Evolutionary conservation across 495 filamentous ascomycete species (phyloP).

Genomic region (Symbiotaphrina buchneri): DNA sequence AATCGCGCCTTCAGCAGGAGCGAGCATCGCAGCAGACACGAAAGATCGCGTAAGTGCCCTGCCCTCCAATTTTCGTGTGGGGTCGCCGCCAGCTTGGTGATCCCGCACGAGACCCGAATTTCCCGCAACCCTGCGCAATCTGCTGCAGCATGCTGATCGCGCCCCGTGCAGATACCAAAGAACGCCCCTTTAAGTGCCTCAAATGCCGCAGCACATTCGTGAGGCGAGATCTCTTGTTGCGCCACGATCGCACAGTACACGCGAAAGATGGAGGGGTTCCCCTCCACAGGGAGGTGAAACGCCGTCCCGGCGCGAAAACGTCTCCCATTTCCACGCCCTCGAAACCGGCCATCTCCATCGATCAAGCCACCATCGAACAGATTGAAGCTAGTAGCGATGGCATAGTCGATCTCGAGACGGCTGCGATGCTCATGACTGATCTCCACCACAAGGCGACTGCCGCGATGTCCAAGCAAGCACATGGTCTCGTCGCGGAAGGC

Average conservation of each 20-base stretch:
- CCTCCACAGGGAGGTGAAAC: constrained; percentile 83
- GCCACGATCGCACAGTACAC: constrained; percentile 95
- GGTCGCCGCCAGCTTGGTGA: neutral
- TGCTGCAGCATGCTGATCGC: too few relatives aligned
- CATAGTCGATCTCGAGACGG: constrained; percentile 92
- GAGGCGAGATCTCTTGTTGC: constrained; percentile 81
- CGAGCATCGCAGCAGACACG: constrained; percentile 91
- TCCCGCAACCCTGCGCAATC: too few relatives aligned
- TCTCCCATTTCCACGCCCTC: constrained; percentile 40
- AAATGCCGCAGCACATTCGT: constrained; percentile 99
- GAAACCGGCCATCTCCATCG: constrained; percentile 66
- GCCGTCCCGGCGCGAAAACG: constrained; percentile 49
- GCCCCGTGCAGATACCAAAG: constrained; percentile 64
- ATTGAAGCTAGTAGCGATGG: constrained; percentile 87
- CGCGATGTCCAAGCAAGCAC: constrained; percentile 50
- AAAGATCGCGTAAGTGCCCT: constrained; percentile 77
- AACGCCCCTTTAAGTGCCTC: constrained; percentile 92
- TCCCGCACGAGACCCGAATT: too few relatives aligned
- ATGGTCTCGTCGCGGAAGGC: constrained; percentile 35
- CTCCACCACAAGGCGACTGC: constrained; percentile 92
- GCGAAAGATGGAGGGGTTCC: constrained; percentile 96
- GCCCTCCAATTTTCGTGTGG: neutral
- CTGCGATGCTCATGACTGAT: constrained; percentile 97
- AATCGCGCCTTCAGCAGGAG: constrained; percentile 90
- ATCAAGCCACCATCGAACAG: constrained; percentile 78